A percentile compares a stretch with the other conserved stretches of the same genome.
Conservation (phyloP, 768 basidiomycete genomes). For the Trametes meyenii region DNA sequence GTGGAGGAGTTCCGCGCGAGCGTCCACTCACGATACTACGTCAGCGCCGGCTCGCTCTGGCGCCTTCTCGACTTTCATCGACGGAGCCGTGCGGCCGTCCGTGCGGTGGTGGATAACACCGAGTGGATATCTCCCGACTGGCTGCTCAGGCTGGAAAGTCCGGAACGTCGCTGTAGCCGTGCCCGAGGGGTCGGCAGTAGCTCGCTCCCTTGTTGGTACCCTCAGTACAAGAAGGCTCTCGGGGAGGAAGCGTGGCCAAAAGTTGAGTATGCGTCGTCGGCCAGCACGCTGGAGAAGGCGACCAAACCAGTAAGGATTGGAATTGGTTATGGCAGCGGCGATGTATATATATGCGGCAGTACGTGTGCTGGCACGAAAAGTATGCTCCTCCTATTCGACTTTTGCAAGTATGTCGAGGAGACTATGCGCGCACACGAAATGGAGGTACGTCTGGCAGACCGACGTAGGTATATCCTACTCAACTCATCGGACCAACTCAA, state of each 20-base stretch:
- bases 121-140: slow-evolving; percentile 8
- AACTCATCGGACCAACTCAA: too few relatives aligned
- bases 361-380: neutral
- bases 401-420: slow-evolving; percentile 3
- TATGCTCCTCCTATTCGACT: neutral
- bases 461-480: too few relatives aligned
- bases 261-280: too few relatives aligned
- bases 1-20: neutral
- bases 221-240: too few relatives aligned
- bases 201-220: too few relatives aligned
- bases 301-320: neutral
- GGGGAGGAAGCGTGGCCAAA: too few relatives aligned
- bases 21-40: neutral
- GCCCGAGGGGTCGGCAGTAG: too few relatives aligned
- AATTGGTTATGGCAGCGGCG: neutral
- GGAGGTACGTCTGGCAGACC: neutral
- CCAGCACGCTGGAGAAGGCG: too few relatives aligned
- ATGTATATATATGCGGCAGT: neutral
- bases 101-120: neutral
- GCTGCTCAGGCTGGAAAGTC: neutral
- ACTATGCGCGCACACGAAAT: neutral
- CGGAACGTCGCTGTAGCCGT: neutral
- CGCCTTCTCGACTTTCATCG: slow-evolving; percentile 13
- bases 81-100: neutral
- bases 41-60: slow-evolving; percentile 3